Conservation (phyloP, 1,284 basidiomycete genomes). For the Apiotrichum mycotoxinovorans region DNA sequence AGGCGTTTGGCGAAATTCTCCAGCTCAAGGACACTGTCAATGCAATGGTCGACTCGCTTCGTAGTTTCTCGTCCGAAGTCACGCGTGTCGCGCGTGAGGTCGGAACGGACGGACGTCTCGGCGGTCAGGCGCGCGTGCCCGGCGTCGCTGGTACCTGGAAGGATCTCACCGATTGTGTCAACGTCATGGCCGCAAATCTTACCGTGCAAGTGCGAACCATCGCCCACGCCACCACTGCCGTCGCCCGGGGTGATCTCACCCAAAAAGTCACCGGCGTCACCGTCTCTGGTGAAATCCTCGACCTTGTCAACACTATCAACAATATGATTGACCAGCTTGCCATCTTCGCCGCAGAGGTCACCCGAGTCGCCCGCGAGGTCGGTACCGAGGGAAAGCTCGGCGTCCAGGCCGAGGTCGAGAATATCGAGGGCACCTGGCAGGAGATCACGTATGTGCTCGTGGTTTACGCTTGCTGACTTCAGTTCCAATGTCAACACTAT, state of each 20-base stretch:
- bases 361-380: conserved; percentile 91
- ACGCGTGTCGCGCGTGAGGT: conserved; percentile 82
- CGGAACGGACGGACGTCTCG: conserved; percentile 90
- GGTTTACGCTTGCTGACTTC: conserved; percentile 42
- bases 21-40: conserved; percentile 64
- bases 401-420: conserved; percentile 94
- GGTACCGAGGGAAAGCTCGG: conserved; percentile 95
- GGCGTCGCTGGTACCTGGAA: conserved; percentile 91
- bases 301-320: conserved; percentile 76
- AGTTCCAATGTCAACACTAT: conserved; percentile 88
- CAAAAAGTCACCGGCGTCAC: conserved; percentile 90
- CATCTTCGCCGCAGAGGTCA: conserved; percentile 91
- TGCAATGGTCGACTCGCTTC: conserved; percentile 48
- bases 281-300: conserved; percentile 92
- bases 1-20: conserved; percentile 94
- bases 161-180: conserved; percentile 91
- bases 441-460: conserved; percentile 97
- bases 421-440: conserved; percentile 97
- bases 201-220: conserved; percentile 94
- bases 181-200: conserved; percentile 63
- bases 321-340: conserved; percentile 93
- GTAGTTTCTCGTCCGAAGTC: conserved; percentile 61
- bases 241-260: conserved; percentile 88
- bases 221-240: conserved; percentile 90
- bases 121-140: conserved; percentile 84